Base-by-base conservation (phyloP, 2,329 filamentous ascomycete genomes). In the Neospermospora avenae region DNA sequence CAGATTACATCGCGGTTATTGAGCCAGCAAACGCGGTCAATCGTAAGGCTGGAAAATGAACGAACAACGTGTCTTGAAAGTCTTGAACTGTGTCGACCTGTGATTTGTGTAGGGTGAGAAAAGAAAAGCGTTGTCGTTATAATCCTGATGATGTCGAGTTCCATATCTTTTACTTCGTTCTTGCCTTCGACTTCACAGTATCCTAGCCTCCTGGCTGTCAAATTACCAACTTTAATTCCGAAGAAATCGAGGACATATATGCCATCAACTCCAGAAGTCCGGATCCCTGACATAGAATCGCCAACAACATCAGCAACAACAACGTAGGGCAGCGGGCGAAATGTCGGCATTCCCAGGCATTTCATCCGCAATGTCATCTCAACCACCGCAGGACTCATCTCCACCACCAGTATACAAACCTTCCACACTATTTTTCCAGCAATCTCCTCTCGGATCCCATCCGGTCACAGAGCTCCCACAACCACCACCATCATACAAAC, bases 401-500 rank as follows among this genome's bases (percentile, higher is more conserved):
- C 45, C 55, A 31, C 55, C 55, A 42, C 44, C 55, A 8, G 20
- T 24, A 1, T 51, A 57, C 55, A 57, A 57, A 25, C 34, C 42
- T 5, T 41, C 34, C 25, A 52, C 56, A 16, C 24, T 45, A n/a
- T 35, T 11, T 20, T 31, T 58, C 46, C 56, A 58, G 46, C 56
- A 51, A 35, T 53, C 56, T 7, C 56, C 46, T 18, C 35, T 53
- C 2, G 46, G 34, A 7, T 58, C 57, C 4, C 57, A 58, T 22
- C 57, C 57, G 10, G 7, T 48, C 14, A 48, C 53, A 11, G 41
- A 41, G 14, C 39, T 46, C 25, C 42, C 39, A 14, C 41, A 37
- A 16, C 57, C 49, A 16, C 57, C 57, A 6, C 57, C 57, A 20
- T 45, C 28, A 6, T 58, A 58, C 48, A 52, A 58, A 35, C 48